These are phyloP conservation scores for Hibiscus trionum DNA, from an alignment of 345 rosid species.

Conservation along the genomic window DNA sequence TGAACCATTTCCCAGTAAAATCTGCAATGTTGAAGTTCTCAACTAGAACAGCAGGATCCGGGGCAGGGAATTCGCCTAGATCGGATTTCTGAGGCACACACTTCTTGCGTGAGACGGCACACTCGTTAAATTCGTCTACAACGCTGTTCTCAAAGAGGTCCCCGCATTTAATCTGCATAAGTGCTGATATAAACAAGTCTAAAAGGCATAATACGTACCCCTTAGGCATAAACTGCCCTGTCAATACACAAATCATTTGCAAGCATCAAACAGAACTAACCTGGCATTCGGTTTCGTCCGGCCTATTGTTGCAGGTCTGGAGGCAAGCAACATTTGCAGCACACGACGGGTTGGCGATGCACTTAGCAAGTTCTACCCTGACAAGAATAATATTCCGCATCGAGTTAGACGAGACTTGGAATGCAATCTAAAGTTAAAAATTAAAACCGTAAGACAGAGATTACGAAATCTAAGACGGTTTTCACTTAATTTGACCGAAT, in stretches of 20 bases:
- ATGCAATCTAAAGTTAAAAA: too few species aligned
- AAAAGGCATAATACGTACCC: background rate
- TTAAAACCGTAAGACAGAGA: too few species aligned
- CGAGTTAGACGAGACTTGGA: conserved; percentile 10
- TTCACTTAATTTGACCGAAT: conserved; percentile 9
- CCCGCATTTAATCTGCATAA: conserved; percentile 75
- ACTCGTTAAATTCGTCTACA: conserved; percentile 89
- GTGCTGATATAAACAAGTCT: background rate
- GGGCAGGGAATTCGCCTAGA: conserved; percentile 76
- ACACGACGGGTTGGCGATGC: conserved; percentile 80
- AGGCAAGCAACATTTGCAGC: conserved; percentile 93
- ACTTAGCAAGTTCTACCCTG: conserved; percentile 89
- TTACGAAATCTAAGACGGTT: background rate
- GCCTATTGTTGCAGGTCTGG: conserved; percentile 90
- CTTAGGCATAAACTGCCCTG: background rate
- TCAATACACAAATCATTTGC: background rate
- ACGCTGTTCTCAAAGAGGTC: conserved; percentile 78
- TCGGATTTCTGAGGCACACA: conserved; percentile 89
- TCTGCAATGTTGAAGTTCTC: conserved; percentile 61
- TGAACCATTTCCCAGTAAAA: conserved; percentile 83
- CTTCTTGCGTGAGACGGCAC: conserved; percentile 87
- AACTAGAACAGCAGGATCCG: conserved; percentile 70
- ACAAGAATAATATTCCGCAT: conserved; percentile 13
- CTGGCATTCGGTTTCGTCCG: conserved; percentile 96
- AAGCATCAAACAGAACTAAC: conserved; percentile 28